Conservation (phyloP, 2,329 filamentous ascomycete genomes). For the Laburnicola sp. region DNA sequence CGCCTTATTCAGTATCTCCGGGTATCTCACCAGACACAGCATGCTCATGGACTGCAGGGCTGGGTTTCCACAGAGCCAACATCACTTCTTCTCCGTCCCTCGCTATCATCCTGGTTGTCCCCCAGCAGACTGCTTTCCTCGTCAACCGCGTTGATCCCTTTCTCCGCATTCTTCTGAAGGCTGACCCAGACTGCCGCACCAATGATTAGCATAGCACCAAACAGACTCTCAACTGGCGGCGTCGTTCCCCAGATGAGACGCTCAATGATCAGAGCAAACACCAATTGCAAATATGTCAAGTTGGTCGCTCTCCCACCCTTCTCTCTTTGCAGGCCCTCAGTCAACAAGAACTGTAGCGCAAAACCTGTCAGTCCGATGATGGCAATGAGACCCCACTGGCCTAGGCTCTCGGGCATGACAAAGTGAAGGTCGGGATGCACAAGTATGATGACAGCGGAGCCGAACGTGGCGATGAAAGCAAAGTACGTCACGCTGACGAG, state of each 20-base stretch:
- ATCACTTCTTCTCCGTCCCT: not conserved
- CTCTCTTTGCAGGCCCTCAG: slow-evolving; percentile 71
- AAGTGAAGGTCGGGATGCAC: slow-evolving; percentile 59
- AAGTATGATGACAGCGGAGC: slow-evolving; percentile 63
- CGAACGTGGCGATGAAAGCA: slow-evolving; percentile 65
- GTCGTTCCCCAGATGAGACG: slow-evolving; percentile 56
- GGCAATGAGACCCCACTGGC: slow-evolving; percentile 68
- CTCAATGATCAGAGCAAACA: slow-evolving; percentile 66
- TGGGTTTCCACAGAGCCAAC: not conserved
- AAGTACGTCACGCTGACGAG: slow-evolving; percentile 84
- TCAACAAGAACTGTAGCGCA: slow-evolving; percentile 77
- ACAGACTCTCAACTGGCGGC: slow-evolving; percentile 28
- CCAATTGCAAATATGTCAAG: slow-evolving; percentile 67
- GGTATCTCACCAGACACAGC: too few relatives aligned
- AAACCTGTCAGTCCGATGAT: slow-evolving; percentile 73
- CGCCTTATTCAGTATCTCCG: too few relatives aligned
- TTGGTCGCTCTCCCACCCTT: slow-evolving; percentile 63
- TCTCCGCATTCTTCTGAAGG: slow-evolving; percentile 25
- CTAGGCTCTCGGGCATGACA: slow-evolving; percentile 54
- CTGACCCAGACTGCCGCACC: slow-evolving; percentile 33
- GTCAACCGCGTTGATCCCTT: slow-evolving; percentile 13
- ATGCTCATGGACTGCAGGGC: not conserved
- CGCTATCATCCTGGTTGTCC: not conserved
- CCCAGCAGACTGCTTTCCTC: slow-evolving; percentile 30
- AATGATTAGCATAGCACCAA: slow-evolving; percentile 30